Conservation (phyloP, 1,284 basidiomycete genomes). For the Pisolithus thermaeus region DNA sequence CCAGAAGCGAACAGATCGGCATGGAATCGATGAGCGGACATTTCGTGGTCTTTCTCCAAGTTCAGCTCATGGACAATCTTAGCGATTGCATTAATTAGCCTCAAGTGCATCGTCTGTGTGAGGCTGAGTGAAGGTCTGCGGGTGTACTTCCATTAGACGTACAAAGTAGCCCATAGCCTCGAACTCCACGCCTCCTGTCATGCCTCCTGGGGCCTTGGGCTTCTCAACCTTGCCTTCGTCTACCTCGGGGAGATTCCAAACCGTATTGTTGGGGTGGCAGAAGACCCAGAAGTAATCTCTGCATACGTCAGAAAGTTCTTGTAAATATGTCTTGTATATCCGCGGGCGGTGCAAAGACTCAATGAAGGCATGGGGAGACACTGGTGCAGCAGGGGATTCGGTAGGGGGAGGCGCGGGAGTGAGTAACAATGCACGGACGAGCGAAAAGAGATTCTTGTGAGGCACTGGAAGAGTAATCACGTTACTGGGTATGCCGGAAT, state of each 20-base stretch:
- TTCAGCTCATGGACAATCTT: conserved; percentile 57
- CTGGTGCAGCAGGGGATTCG: conserved; percentile 56
- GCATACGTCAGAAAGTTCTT: conserved; percentile 85
- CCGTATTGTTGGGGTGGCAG: conserved; percentile 89
- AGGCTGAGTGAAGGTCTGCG: conserved; percentile 6
- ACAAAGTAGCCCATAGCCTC: conserved; percentile 96
- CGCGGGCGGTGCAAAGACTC: conserved; percentile 76
- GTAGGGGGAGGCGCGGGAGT: conserved; percentile 70
- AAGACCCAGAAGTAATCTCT: conserved; percentile 99
- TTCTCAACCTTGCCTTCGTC: conserved; percentile 83
- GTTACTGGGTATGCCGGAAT: conserved; percentile 39
- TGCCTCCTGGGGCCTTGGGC: conserved; percentile 92
- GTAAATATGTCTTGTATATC: conserved; percentile 87
- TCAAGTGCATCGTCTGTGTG: conserved; percentile 76
- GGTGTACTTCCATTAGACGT: conserved; percentile 26
- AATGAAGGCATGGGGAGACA: conserved; percentile 86
- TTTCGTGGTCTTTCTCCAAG: conserved; percentile 59
- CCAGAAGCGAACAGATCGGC: conserved; percentile 82
- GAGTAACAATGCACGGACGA: conserved; percentile 64
- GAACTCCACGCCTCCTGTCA: conserved; percentile 97
- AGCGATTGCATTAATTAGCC: conserved; percentile 74
- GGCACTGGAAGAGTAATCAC: conserved; percentile 60
- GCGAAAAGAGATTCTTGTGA: conserved; percentile 65
- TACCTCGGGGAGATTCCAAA: conserved; percentile 80
- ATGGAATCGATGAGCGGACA: conserved; percentile 78